A percentile compares a stretch with the other conserved stretches of the same genome.
Evolutionary conservation across 2,329 filamentous ascomycete species (phyloP).

Genomic region (Pseudogymnoascus sp.): DNA sequence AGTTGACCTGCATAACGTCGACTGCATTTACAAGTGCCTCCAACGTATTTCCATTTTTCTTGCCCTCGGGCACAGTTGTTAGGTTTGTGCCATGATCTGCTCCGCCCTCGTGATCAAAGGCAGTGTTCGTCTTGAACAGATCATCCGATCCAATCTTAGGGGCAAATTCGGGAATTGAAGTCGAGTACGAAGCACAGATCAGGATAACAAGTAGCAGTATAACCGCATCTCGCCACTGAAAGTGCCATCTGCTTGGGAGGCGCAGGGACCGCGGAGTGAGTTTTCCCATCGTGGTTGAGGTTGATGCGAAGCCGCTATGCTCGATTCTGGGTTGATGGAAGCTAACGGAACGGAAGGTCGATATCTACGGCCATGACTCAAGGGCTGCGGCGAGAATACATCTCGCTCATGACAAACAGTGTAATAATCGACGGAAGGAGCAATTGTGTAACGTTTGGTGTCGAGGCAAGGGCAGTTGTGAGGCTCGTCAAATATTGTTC

Average conservation of each 20-base stretch:
- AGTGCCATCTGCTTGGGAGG: not conserved
- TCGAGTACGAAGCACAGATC: not conserved
- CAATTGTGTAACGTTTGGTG: not conserved
- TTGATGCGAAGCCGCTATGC: not conserved
- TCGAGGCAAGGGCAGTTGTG: not conserved
- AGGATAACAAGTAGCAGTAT: not conserved
- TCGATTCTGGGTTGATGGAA: not conserved
- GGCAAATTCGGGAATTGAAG: not conserved
- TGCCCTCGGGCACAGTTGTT: constrained; percentile 12
- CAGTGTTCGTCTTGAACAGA: not conserved
- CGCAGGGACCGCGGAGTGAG: not conserved
- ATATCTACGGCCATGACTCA: not conserved
- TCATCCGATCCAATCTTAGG: not conserved
- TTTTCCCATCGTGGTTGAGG: not conserved
- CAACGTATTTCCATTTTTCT: constrained; percentile 12
- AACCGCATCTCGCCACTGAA: not conserved
- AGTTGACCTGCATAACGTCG: constrained; percentile 65
- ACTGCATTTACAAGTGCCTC: constrained; percentile 47
- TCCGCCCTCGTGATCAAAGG: not conserved
- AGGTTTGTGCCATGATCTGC: not conserved
- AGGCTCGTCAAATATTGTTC: not conserved
- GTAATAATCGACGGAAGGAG: constrained; percentile 1
- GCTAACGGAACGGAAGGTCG: not conserved
- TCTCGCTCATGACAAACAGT: not conserved
- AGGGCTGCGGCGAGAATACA: not conserved